phyloP scores from a whole-genome alignment of 2,329 filamentous ascomycete genomes.

The Botrytis elliptica region DNA sequence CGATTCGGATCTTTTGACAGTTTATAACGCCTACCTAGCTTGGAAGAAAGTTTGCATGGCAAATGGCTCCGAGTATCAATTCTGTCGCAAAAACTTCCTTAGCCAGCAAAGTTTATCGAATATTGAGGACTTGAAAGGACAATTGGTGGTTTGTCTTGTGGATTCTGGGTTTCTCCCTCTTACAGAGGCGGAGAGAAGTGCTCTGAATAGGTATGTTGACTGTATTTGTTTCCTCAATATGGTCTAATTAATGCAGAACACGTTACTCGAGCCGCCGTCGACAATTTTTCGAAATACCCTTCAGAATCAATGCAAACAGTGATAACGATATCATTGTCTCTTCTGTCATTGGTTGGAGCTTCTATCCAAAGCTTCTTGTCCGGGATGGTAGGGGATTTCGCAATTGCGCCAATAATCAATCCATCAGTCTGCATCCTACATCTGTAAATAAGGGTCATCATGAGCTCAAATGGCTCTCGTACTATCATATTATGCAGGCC shows the following conservation, averaged over 20 bases:
- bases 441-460: constrained; percentile 78
- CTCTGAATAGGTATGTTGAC: constrained; percentile 58
- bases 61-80: constrained; percentile 73
- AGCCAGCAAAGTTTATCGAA: constrained; percentile 84
- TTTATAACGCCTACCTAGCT: constrained; percentile 87
- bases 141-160: constrained; percentile 78
- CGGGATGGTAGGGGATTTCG: constrained; percentile 84
- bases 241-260: constrained; percentile 38
- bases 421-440: constrained; percentile 80
- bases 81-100: constrained; percentile 93
- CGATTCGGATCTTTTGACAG: constrained; percentile 87
- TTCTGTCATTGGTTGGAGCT: constrained; percentile 87
- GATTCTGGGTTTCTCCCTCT: constrained; percentile 82
- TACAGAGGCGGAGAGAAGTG: constrained; percentile 67
- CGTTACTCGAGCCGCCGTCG: constrained; percentile 66
- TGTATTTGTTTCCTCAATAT: neutral
- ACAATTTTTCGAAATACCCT: constrained; percentile 77
- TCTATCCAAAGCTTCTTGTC: constrained; percentile 89
- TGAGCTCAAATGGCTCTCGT: constrained; percentile 79
- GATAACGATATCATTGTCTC: constrained; percentile 76
- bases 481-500: constrained; percentile 96
- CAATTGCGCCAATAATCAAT: constrained; percentile 90
- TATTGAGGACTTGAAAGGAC: constrained; percentile 93
- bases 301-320: constrained; percentile 71
- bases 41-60: constrained; percentile 83